Evolutionary conservation across 306 rosid genomes (phyloP).

Genomic region (Castanea mollissima): DNA sequence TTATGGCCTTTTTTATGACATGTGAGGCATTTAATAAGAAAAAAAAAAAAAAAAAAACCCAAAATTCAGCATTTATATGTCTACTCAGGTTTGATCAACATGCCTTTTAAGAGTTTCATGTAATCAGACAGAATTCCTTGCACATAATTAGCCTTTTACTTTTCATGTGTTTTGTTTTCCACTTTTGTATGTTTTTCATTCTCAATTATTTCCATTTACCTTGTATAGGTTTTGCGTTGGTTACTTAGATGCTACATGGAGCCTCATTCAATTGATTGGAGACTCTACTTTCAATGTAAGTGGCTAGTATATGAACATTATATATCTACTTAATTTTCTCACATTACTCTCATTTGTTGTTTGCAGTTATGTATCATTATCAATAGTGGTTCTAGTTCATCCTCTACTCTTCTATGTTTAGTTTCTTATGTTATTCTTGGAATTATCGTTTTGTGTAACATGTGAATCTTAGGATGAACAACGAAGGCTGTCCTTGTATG

Average conservation of each 20-base stretch:
- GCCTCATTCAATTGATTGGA: conserved; percentile 60
- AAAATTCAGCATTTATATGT: not conserved
- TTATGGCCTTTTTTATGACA: not conserved
- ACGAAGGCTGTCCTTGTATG: conserved; percentile 64
- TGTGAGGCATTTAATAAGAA: not conserved
- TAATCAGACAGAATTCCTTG: not conserved
- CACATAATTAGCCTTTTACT: not conserved
- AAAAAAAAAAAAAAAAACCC: not conserved
- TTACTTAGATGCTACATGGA: conserved; percentile 59
- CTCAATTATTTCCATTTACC: conserved; percentile 3
- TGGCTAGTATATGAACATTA: conserved; percentile 16
- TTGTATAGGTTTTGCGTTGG: conserved; percentile 58
- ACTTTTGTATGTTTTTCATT: not conserved
- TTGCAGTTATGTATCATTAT: not conserved
- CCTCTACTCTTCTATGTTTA: conserved; percentile 9
- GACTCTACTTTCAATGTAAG: conserved; percentile 63
- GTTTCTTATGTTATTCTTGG: conserved; percentile 12
- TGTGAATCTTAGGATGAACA: conserved; percentile 67
- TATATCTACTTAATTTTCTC: not conserved
- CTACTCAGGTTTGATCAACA: not conserved
- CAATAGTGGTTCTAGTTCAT: not conserved
- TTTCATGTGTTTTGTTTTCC: not conserved
- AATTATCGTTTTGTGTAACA: conserved; percentile 7
- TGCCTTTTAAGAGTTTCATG: not conserved
- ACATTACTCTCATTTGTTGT: conserved; percentile 5